These are phyloP conservation scores for Gossypium stocksii DNA, from an alignment of 345 rosid species.

Conservation along the genomic window DNA sequence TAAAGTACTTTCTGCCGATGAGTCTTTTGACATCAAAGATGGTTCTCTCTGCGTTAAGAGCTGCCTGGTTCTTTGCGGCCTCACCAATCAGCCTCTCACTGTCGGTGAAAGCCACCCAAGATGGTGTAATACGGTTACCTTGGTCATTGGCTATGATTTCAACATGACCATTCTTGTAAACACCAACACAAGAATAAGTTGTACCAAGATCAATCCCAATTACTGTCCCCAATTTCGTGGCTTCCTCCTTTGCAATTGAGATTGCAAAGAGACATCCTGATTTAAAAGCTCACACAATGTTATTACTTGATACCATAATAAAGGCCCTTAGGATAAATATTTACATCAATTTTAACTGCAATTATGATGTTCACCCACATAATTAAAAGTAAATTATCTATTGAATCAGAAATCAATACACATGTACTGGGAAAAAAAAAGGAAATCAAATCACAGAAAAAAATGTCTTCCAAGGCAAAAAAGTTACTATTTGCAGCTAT, in stretches of 20 bases:
- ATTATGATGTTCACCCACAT: not conserved
- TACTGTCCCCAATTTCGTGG: constrained; percentile 79
- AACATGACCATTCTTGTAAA: constrained; percentile 92
- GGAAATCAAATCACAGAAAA: no score
- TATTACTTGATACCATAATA: not conserved
- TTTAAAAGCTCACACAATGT: not conserved
- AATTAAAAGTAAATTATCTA: not conserved
- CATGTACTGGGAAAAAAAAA: not conserved
- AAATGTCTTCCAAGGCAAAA: no score
- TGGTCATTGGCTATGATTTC: constrained; percentile 98
- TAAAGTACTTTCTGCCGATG: constrained; percentile 80
- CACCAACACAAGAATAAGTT: constrained; percentile 96
- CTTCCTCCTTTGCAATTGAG: constrained; percentile 64
- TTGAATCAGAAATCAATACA: not conserved
- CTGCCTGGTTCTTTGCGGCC: constrained; percentile 97
- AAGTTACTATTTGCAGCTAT: no score
- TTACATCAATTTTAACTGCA: not conserved
- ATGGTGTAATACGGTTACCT: constrained; percentile 96
- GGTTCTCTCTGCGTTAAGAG: constrained; percentile 82
- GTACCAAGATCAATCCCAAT: constrained; percentile 97
- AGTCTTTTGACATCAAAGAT: constrained; percentile 90
- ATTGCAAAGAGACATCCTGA: constrained; percentile 57
- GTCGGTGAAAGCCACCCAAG: constrained; percentile 96
- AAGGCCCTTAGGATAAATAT: not conserved
- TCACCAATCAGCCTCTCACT: constrained; percentile 90